Base-by-base conservation (phyloP, 208 protist genomes). In the Trypanosoma melophagium region DNA sequence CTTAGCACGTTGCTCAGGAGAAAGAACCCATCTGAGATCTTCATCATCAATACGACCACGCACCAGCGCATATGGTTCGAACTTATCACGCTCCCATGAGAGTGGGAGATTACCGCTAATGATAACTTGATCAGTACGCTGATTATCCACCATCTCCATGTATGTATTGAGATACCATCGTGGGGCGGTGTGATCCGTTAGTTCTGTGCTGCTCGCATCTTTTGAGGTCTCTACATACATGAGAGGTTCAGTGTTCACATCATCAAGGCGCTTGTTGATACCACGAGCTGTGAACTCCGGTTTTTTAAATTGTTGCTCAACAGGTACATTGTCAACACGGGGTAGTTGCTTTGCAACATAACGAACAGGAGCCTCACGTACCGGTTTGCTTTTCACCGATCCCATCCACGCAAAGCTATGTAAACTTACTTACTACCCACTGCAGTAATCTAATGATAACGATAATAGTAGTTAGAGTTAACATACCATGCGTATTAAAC, bases 171-270 rank as follows among this genome's bases (percentile, higher is more conserved):
- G 56, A 64, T 94, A 94, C 85, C 87, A 94, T 45, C 87, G 76
- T 21, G 87, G 87, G 2, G 87, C 76, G 13, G 74, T 69, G 60
- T 94, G 87, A 55, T 94, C 87, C 13, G 87, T 94, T 41, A 94
- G 60, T 74, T 94, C 84, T 19, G 87, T 94, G 54, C 80, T 81
- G 67, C 71, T 84, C 12, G 73, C 83, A 51, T 94, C 87, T 66
- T 89, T 87, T n/a, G 87, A 86, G 24, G 87, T 89, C 73, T 94
- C 84, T 22, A 94, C 87, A 74, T 94, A 94, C 84, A 94, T 90
- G 22, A 89, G 67, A 24, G 87, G 87, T 67, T 94, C 84, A 24
- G 87, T 94, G 68, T 94, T 94, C 31, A 94, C 83, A 60, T 94
- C 83, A 61, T 94, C 87, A 24, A 79, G 77, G 21, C 87, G 87